Base-by-base conservation (phyloP, 805 yeast species). In the Cyberlindnera bimundalis region DNA sequence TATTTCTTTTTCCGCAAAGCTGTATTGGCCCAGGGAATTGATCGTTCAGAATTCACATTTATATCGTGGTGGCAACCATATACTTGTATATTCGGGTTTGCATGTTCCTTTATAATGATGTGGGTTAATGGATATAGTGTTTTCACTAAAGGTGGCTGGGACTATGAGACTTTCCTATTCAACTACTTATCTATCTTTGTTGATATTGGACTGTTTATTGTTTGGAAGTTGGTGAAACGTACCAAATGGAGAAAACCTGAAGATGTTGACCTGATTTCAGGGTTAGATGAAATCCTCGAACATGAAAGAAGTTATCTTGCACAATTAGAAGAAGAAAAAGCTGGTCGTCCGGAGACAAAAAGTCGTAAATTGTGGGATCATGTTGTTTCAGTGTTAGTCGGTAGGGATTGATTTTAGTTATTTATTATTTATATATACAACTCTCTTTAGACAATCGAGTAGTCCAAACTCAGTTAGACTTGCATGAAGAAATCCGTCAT, bases 111-210 rank as follows among this genome's bases (percentile, higher is more conserved):
- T 43, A 58, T 66, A 42, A 70, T 85, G 85, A 55, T 76, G 51
- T 61, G 77, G 59, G 63, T 79, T 19, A 77, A 76, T 45, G 95
- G 95, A 5, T 87, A 84, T 64, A 64, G 73, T 3, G 84, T 80
- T 2, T 85, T 87, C 61, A 59, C 80, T 33, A 79, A 80, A 12
- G 86, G 84, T 6, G 56, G 65, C 40, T 86, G 91, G 89, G 59
- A 69, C 15, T 70, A 71, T 15, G 69, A 78, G 43, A 64, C 69
- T 8, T 87, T 87, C 62, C 66, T 85, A 50, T 84, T 78, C 62
- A 74, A 75, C 53, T 87, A 87, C 55, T 66, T 87, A 44, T 81
- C 84, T 81, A 71, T 86, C 11, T 84, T 85, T 43, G 60, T 78
- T 36, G 71, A 70, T 42, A 52, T 77, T 25, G 70, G 51, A 1